phyloP scores from a whole-genome alignment of 108 stramenopile species.

The Fragilaria radians region DNA sequence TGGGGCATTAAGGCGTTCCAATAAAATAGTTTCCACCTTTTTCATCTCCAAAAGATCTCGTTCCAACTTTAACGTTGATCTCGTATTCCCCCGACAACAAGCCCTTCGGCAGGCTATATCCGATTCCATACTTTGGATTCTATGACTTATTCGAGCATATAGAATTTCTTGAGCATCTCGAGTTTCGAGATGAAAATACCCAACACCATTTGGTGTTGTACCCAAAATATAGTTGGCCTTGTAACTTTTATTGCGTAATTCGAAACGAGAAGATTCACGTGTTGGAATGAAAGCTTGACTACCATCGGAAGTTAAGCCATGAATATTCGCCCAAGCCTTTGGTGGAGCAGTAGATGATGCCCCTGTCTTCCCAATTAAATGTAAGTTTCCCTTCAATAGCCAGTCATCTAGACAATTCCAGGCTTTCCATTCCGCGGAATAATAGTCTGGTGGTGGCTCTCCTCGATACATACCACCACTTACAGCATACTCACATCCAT shows the following conservation, averaged over 20 bases:
- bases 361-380: background rate
- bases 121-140: background rate
- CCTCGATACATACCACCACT: constrained; percentile 63
- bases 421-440: background rate
- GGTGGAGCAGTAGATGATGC: background rate
- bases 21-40: background rate
- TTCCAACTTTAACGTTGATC: background rate
- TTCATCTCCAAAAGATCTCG: background rate
- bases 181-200: background rate
- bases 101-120: background rate
- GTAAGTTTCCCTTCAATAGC: background rate
- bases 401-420: background rate
- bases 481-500: constrained; percentile 28
- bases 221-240: background rate
- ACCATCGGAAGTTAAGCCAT: background rate
- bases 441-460: constrained; percentile 39
- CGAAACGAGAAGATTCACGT: background rate
- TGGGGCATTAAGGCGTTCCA: background rate
- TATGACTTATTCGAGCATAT: background rate
- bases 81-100: background rate
- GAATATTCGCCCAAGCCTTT: background rate
- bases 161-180: background rate
- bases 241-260: background rate
- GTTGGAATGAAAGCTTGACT: background rate
- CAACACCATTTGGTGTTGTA: background rate